Percentiles rank a stretch among this genome's conserved stretches.
phyloP scores from a whole-genome alignment of 371 early-diverging fungal genomes.

The Sporodiniella umbellata region DNA sequence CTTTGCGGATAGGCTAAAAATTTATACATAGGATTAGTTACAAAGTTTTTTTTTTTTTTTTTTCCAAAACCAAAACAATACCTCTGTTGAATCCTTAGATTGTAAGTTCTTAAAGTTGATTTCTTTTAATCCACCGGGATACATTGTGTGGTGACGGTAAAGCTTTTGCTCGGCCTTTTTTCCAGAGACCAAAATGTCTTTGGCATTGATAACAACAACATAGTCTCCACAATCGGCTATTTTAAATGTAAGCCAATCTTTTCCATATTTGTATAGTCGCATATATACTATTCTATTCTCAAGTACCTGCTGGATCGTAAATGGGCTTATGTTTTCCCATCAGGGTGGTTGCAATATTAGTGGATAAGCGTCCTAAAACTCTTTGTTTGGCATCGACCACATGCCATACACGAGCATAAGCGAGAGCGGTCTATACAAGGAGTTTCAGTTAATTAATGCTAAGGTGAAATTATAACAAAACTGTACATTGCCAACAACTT shows the following conservation, averaged over 20 bases:
- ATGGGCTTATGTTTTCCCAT: conserved; percentile 98
- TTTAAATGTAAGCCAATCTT: too few relatives aligned
- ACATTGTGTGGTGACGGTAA: conserved; percentile 88
- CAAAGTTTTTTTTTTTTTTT: not conserved
- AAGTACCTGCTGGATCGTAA: conserved; percentile 85
- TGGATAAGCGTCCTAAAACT: conserved; percentile 86
- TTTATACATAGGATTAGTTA: not conserved
- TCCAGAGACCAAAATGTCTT: conserved; percentile 80
- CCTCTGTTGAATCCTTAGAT: conserved; percentile 78
- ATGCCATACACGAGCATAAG: conserved; percentile 95
- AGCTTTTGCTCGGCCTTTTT: conserved; percentile 86
- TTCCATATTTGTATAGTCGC: too few relatives aligned
- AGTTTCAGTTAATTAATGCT: not conserved
- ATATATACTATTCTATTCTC: too few relatives aligned
- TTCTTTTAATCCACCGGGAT: conserved; percentile 91
- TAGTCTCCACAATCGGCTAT: conserved; percentile 96
- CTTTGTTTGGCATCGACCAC: conserved; percentile 91
- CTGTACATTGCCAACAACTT: conserved; percentile 65
- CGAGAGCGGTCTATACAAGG: conserved; percentile 79
- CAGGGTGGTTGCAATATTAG: conserved; percentile 87
- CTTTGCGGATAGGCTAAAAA: conserved; percentile 77
- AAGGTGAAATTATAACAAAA: not conserved
- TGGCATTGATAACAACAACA: conserved; percentile 95
- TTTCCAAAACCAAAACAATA: too few relatives aligned
- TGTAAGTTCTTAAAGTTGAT: conserved; percentile 72